Base-by-base conservation (phyloP, 352 stramenopile genomes). In the Thalassiosira ordinaria region DNA sequence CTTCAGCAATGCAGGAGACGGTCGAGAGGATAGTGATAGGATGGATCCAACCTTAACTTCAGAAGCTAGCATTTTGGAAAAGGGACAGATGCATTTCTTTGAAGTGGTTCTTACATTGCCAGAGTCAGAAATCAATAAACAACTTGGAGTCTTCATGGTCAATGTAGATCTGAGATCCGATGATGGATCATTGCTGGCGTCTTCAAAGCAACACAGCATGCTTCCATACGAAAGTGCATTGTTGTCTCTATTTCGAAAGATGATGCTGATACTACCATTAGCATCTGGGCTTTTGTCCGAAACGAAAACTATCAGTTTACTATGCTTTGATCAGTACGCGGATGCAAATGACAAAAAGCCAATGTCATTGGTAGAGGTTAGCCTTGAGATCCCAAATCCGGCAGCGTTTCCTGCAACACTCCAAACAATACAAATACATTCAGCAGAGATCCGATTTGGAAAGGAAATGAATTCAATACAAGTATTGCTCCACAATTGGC, bases 61-160 rank as follows among this genome's bases (percentile, higher is more conserved):
- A n/a, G 31, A 39, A n/a, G 73, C 61, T 55, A 9, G 16, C 56
- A 59, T 91, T 52, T 59, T 91, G 6, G 63, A 57, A 63, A 37
- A 74, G 37, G 56, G 66, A 18, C 73, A 81, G n/a, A 22, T 49
- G 24, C 88, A 91, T 74, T 92, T 88, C 49, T 59, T 92, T 44
- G 85, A 94, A 72, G 37, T 92, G 20, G 18, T 56, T 11, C 62
- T 94, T 0, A 80, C 76, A 24, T 35, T 94, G 22, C 89, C 89
- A 39, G 83, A 94, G 67, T 91, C 83, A 18, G 62, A 82, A 53
- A 59, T 83, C 6, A 94, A 94, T 74, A 78, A 69, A 27, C 64
- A 82, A 46, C 66, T 86, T 46, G 89, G 89, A 22, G 79, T 94
- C 14, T 91, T 94, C 52, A 89, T 88, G 67, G 63, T 94, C n/a